Evolutionary conservation across 2,329 filamentous ascomycete species (phyloP), one percentile per base, ranked within the genome.

Genomic region (Aspergillus udagawae): DNA sequence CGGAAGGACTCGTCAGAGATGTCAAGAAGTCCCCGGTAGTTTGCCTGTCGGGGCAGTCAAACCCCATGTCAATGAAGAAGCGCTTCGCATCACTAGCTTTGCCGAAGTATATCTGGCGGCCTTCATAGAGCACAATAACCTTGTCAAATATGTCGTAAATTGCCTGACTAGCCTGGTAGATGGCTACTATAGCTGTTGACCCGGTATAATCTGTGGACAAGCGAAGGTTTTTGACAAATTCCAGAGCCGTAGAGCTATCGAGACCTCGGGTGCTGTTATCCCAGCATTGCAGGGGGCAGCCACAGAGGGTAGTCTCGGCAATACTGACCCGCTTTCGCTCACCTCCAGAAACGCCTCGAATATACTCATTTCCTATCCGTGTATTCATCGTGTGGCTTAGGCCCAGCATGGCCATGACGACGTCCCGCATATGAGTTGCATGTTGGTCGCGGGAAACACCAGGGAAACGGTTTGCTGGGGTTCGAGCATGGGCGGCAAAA

Each of bases 21-120:
- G 87, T 90, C 1, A 90, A 74, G 67, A 90, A 90, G 65, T 90
- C 87, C 2, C 82, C 85, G 0, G 83, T 87, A 0, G 86, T 89
- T 65, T 89, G 86, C 8, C 88, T 80, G 3, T 81, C 73, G 0
- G 86, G 86, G 62, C 88, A 91, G 32, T 81, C 71, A 78, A 86
- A 92, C 17, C 89, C 89, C 72, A 88, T 83, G 3, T 81, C 75
- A 63, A 88, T 83, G 57, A 92, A 91, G 72, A 84, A 92, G 0
- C 67, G 70, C 61, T 82, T 85, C 0, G 88, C 89, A 7, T 79
- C 72, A 4, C 65, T 65, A 0, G 85, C 82, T 0, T 81, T 82
- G 0, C 90, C 90, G 62, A 87, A 92, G 74, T 85, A 92, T 63
- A 92, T 91, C 65, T 91, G 83, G 0, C 86, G 82, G 1, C 89